phyloP scores from a whole-genome alignment of 169 alveolate genomes.

The Perkinsus olseni region DNA sequence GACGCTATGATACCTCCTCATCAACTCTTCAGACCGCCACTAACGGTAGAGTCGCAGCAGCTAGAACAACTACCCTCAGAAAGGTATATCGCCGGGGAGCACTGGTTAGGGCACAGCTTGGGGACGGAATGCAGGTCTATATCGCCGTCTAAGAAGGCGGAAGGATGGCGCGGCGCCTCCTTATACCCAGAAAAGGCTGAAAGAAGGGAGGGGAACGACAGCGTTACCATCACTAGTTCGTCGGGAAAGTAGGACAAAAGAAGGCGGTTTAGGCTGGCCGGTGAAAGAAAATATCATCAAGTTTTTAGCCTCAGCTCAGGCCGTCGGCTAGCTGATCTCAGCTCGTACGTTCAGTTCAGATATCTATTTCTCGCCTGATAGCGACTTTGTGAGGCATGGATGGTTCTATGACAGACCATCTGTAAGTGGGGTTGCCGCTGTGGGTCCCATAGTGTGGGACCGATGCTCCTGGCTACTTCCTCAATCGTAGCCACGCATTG shows the following conservation, averaged over 20 bases:
- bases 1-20: background rate
- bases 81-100: background rate
- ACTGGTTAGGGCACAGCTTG: background rate
- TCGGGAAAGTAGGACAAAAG: too few relatives aligned
- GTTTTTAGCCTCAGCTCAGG: background rate
- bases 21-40: background rate
- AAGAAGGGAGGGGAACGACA: background rate
- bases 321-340: background rate
- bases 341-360: background rate
- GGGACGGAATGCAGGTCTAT: background rate
- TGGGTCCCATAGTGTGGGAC: too few relatives aligned
- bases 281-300: background rate
- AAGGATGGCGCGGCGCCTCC: background rate
- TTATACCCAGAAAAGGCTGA: background rate
- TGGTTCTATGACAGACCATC: background rate
- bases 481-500: too few relatives aligned
- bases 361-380: background rate
- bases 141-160: background rate
- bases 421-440: too few relatives aligned
- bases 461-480: too few relatives aligned
- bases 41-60: background rate
- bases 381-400: background rate
- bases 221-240: too few relatives aligned
- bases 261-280: background rate
- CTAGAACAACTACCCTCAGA: background rate